These are phyloP conservation scores for Phytophthora litchii DNA, from an alignment of 352 stramenopile genomes.

Conservation along the genomic window DNA sequence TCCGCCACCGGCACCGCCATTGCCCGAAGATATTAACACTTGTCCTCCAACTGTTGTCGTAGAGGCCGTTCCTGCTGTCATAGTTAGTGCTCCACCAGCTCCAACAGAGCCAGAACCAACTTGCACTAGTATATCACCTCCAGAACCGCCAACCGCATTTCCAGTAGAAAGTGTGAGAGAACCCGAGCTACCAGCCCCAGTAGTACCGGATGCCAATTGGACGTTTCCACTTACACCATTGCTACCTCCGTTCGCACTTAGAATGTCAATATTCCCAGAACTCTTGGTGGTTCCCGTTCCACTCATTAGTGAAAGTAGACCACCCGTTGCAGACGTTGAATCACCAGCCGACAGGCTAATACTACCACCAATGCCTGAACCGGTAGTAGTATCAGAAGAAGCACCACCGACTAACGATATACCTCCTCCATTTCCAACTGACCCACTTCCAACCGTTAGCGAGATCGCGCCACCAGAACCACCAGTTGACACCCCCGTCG, in stretches of 20 bases:
- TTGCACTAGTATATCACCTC: constrained; percentile 48
- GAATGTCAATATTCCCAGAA: constrained; percentile 50
- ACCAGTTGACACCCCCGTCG: constrained; percentile 26
- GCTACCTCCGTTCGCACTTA: constrained; percentile 34
- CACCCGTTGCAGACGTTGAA: constrained; percentile 43
- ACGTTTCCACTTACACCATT: constrained; percentile 62
- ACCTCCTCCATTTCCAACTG: constrained; percentile 32
- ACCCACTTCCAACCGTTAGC: constrained; percentile 36
- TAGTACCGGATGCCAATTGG: constrained; percentile 43
- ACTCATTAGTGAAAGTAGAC: constrained; percentile 41
- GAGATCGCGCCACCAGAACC: constrained; percentile 30
- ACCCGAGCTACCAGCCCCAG: constrained; percentile 54
- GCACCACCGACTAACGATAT: constrained; percentile 30
- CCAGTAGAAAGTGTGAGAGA: constrained; percentile 50
- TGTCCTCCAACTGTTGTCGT: constrained; percentile 33
- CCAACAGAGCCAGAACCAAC: constrained; percentile 53
- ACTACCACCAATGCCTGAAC: constrained; percentile 39
- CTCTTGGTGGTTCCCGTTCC: constrained; percentile 45
- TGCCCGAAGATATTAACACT: constrained; percentile 36
- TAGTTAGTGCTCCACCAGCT: constrained; percentile 41
- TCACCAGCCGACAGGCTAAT: constrained; percentile 43
- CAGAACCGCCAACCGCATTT: constrained; percentile 47
- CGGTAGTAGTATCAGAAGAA: constrained; percentile 18
- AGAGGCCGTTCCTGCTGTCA: constrained; percentile 40
- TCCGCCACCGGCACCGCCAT: constrained; percentile 40